Evolutionary conservation across 495 filamentous ascomycete species (phyloP).

Genomic region (Ramalina intermedia): DNA sequence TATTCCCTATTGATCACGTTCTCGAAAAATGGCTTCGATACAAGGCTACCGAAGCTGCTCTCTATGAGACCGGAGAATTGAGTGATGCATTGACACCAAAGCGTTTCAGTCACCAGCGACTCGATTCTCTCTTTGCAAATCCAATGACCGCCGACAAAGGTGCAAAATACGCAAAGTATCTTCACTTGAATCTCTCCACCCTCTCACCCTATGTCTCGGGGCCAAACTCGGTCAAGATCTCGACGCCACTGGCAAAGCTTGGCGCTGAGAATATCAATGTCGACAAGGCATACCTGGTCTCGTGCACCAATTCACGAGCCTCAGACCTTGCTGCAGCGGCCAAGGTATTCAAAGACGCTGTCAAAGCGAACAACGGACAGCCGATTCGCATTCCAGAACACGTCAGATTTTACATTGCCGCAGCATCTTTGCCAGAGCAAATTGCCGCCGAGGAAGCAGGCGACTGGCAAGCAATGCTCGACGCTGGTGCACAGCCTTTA

Average conservation of each 20-base stretch:
- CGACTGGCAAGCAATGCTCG: slow-evolving; percentile 75
- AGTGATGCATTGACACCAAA: slow-evolving; percentile 20
- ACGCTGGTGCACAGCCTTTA: slow-evolving; percentile 61
- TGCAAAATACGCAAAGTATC: slow-evolving; percentile 68
- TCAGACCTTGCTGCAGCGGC: slow-evolving; percentile 78
- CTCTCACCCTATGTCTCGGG: slow-evolving; percentile 80
- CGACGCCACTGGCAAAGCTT: slow-evolving; percentile 65
- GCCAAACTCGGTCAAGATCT: slow-evolving; percentile 82
- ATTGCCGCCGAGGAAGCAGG: slow-evolving; percentile 61
- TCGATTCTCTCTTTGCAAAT: slow-evolving; percentile 59
- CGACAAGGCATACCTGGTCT: slow-evolving; percentile 80
- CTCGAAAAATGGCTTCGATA: slow-evolving; percentile 61
- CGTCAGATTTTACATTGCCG: slow-evolving; percentile 84
- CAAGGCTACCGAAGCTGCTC: slow-evolving; percentile 58
- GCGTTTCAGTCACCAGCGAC: slow-evolving; percentile 50
- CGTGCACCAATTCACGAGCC: slow-evolving; percentile 77
- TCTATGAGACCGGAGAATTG: slow-evolving; percentile 31
- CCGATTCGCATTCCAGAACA: slow-evolving; percentile 59
- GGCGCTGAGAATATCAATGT: slow-evolving; percentile 56
- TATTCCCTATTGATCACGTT: slow-evolving; percentile 71
- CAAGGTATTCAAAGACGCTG: slow-evolving; percentile 70
- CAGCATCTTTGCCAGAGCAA: slow-evolving; percentile 74
- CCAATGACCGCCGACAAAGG: slow-evolving; percentile 56
- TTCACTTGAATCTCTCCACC: slow-evolving; percentile 66
- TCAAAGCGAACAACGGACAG: slow-evolving; percentile 33